These are phyloP conservation scores for Fusarium veterinarium DNA, from an alignment of 2,329 filamentous ascomycete species.

Conservation along the genomic window DNA sequence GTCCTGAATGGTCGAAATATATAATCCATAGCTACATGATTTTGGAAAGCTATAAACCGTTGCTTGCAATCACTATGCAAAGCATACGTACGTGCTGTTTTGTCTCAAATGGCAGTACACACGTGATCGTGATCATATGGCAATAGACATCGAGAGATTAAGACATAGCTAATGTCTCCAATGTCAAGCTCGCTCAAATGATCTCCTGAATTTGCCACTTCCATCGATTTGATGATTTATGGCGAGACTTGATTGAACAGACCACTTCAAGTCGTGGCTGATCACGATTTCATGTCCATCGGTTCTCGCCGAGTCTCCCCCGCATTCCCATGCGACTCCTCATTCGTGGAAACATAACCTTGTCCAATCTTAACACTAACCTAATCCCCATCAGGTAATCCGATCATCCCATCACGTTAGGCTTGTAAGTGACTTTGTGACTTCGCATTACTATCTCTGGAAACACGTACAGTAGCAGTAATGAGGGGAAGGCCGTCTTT, in stretches of 20 bases:
- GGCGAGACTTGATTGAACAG: background rate
- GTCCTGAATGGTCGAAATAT: background rate
- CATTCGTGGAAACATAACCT: conserved; percentile 2
- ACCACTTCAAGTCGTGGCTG: background rate
- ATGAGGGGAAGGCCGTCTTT: conserved; percentile 14
- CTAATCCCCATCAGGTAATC: conserved; percentile 14
- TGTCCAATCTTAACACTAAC: background rate
- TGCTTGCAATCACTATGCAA: accelerated
- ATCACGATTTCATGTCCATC: background rate
- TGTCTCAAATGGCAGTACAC: accelerated
- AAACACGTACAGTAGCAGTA: background rate
- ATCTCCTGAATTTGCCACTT: too few relatives aligned
- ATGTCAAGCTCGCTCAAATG: accelerated
- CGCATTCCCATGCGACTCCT: background rate
- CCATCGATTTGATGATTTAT: accelerated
- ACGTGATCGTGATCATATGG: too few relatives aligned
- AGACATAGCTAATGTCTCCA: background rate
- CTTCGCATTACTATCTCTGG: conserved; percentile 26
- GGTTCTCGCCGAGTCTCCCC: background rate
- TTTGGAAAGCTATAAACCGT: background rate
- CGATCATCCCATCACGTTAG: conserved; percentile 7
- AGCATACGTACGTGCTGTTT: accelerated
- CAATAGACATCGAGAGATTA: background rate
- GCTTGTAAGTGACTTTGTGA: conserved; percentile 7
- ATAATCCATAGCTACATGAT: background rate